Base-by-base conservation (phyloP, 805 yeast species). In the Maudiozyma saulgeensis region DNA sequence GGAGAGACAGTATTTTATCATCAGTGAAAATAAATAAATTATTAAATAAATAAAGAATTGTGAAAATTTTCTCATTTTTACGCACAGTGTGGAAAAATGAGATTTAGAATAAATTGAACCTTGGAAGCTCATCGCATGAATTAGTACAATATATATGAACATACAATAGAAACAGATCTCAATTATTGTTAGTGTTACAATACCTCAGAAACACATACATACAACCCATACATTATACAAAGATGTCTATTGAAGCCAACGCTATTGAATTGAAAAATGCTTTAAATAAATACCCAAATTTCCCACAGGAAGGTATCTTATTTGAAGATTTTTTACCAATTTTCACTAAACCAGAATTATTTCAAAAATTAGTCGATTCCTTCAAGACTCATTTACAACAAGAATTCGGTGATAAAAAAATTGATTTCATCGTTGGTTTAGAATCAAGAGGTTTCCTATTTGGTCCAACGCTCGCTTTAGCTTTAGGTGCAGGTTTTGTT, bases 291-390 rank as follows among this genome's bases (percentile, higher is more conserved):
- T 91, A 86, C 75, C 96, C 91, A 56, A 88, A 93, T 73, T 93
- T 93, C 75, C 99, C 99, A 40, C 66, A 79, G 51, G 86, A 87
- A 71, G 99, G 99, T 12, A 80, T 93, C 55, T 73, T 93, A 37
- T 93, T 93, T 61, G 98, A 93, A 72, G 99, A 93, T 69, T 91
- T 93, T 67, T 75, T 93, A 63, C 99, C 99, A 45, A 84, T 93
- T 56, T 93, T 93, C 77, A 78, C 85, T 66, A 72, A 78, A 56
- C 96, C 99, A 47, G 75, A 71, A 43, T 71, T 86, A 49, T 93
- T 93, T 77, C 82, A 84, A 63, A 83, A 85, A 63, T 75, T 93
- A 50, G 73, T 93, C 43, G 79, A 77, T 56, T 96, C 96, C 16
- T 85, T 91, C 72, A 79, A 83, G 68, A 62, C 79, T 49, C 95